These are phyloP conservation scores for Aureobasidium melanogenum DNA, from an alignment of 2,329 filamentous ascomycete genomes.

Conservation along the genomic window DNA sequence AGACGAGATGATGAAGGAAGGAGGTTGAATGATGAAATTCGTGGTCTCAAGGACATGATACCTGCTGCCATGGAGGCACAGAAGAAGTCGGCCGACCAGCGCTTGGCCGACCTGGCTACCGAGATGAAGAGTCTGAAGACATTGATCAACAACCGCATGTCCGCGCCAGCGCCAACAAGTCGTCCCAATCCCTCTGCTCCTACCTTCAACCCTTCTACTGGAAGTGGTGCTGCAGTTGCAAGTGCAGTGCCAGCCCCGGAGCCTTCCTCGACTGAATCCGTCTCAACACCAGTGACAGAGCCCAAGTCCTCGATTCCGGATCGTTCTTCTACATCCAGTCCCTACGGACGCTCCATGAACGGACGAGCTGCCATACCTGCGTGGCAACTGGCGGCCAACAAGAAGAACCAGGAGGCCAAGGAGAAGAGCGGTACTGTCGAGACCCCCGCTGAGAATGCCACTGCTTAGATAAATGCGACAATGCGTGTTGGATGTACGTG, in stretches of 20 bases:
- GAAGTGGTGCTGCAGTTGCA: neutral
- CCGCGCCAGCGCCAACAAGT: conserved; percentile 15
- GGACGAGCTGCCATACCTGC: conserved; percentile 36
- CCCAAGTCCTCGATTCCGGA: neutral
- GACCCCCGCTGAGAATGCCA: conserved; percentile 3
- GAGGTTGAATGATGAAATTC: conserved; percentile 77
- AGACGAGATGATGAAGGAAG: conserved; percentile 81
- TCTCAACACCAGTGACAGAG: conserved; percentile 20
- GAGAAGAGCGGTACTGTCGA: conserved; percentile 11
- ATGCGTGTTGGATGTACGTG: too few relatives aligned
- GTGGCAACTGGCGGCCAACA: conserved; percentile 45
- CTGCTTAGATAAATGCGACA: neutral
- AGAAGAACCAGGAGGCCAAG: conserved; percentile 33
- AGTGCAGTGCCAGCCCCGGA: neutral
- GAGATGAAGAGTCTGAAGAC: conserved; percentile 92
- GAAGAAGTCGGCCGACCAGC: conserved; percentile 70
- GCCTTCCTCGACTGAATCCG: conserved; percentile 17
- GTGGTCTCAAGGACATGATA: conserved; percentile 71
- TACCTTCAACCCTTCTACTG: neutral
- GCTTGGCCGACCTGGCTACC: conserved; percentile 73
- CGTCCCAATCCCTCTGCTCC: conserved; percentile 2
- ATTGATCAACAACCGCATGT: conserved; percentile 59
- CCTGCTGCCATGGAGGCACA: conserved; percentile 83
- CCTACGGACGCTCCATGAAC: conserved; percentile 13
- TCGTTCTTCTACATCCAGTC: conserved; percentile 12